Percentiles rank a stretch among this genome's conserved stretches.
Conservation (phyloP, 352 stramenopile genomes). For the Hyaloperonospora arabidopsidis region DNA sequence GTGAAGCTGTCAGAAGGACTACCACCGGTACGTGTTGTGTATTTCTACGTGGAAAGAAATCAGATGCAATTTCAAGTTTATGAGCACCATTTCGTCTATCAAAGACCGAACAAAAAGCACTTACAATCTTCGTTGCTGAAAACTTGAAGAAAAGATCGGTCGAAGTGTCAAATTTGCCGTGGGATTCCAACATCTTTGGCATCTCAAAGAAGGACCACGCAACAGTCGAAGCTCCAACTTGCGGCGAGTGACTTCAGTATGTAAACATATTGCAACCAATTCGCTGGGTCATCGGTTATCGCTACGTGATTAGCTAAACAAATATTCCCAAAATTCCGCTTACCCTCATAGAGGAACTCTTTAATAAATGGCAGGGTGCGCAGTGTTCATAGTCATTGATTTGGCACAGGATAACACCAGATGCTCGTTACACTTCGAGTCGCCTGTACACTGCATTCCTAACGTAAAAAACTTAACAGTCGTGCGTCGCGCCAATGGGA, state of each 20-base stretch:
- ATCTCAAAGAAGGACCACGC: conserved; percentile 2
- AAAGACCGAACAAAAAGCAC: conserved; percentile 4
- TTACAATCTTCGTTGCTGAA: conserved; percentile 8
- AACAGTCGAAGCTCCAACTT: background rate
- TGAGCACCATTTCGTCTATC: background rate
- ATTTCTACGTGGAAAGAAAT: background rate
- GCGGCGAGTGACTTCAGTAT: background rate
- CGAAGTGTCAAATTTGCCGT: conserved; percentile 7
- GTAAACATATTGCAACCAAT: background rate
- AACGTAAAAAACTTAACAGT: too few relatives aligned
- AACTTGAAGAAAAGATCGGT: conserved; percentile 13
- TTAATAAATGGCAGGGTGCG: conserved; percentile 3
- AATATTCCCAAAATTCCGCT: conserved; percentile 8
- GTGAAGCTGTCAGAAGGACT: background rate
- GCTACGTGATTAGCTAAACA: conserved; percentile 12
- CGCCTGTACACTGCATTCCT: conserved; percentile 28
- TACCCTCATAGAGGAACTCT: conserved; percentile 11
- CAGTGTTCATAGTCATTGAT: conserved; percentile 17
- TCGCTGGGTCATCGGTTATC: conserved; percentile 14
- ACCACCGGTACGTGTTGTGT: background rate
- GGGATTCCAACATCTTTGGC: conserved; percentile 17
- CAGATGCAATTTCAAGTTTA: background rate
- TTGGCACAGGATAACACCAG: conserved; percentile 29
- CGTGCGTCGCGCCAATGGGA: too few relatives aligned
- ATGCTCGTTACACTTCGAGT: conserved; percentile 5